Conservation (phyloP, 306 rosid species). For the Vigna unguiculata region DNA sequence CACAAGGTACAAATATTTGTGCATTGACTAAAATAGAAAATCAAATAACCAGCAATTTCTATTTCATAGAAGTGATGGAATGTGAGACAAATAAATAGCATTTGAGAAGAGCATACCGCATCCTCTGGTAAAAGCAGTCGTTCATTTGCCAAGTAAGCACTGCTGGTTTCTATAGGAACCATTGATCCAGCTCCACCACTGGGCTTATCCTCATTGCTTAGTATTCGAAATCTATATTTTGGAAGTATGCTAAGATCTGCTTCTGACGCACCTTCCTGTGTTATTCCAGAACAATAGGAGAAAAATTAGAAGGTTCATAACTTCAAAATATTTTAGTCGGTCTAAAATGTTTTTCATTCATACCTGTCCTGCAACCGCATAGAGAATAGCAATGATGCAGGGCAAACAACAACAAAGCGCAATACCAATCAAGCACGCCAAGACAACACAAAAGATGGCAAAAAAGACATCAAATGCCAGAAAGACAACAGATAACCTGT, state of each 20-base stretch:
- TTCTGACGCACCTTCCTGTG: constrained; percentile 93
- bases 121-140: constrained; percentile 79
- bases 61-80: constrained; percentile 33
- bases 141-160: constrained; percentile 70
- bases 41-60: constrained; percentile 24
- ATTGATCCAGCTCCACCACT: constrained; percentile 82
- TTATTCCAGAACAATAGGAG: constrained; percentile 41
- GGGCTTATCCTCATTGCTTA: constrained; percentile 59
- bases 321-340: constrained; percentile 20
- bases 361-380: constrained; percentile 98
- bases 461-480: constrained; percentile 96
- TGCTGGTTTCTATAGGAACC: constrained; percentile 78
- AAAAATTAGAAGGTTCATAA: constrained; percentile 41
- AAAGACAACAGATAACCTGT: constrained; percentile 96
- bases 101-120: constrained; percentile 68
- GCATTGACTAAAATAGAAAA: constrained; percentile 27
- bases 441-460: constrained; percentile 95
- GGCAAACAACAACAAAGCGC: constrained; percentile 99
- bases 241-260: constrained; percentile 88
- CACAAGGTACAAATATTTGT: constrained; percentile 17
- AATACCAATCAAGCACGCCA: constrained; percentile 97
- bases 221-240: constrained; percentile 66
- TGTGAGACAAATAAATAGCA: constrained; percentile 22
- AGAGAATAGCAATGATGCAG: constrained; percentile 95
- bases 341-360: constrained; percentile 38